phyloP scores from a whole-genome alignment of 768 basidiomycete species.

The Glaciozyma martinii region DNA sequence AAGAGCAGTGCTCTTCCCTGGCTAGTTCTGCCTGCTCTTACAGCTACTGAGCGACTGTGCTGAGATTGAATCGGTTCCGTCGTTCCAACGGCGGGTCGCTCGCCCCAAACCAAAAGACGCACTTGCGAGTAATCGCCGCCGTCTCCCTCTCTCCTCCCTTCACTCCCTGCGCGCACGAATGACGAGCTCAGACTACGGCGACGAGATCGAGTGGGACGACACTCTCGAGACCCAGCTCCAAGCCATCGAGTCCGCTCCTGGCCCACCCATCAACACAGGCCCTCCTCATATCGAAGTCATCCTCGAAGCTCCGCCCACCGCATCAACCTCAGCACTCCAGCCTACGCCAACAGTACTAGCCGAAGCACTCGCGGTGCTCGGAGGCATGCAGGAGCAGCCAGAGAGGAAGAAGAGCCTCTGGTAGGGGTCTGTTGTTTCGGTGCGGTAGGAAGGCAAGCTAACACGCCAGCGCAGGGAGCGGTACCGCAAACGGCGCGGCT shows the following conservation, averaged over 20 bases:
- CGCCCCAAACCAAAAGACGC: too few species aligned
- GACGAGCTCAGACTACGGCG: slow-evolving; percentile 14
- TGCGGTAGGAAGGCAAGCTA: neutral
- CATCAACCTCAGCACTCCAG: neutral
- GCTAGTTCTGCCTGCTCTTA: too few species aligned
- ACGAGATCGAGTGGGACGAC: slow-evolving; percentile 16
- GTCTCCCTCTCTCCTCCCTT: too few species aligned
- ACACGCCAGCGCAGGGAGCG: slow-evolving; percentile 6
- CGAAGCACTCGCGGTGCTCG: too few species aligned
- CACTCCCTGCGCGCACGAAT: too few species aligned
- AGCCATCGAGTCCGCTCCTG: neutral
- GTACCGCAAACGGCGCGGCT: slow-evolving; percentile 6
- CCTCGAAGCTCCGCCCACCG: neutral
- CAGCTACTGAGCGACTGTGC: too few species aligned
- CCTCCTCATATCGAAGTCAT: neutral
- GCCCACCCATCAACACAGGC: neutral
- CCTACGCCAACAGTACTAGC: neutral
- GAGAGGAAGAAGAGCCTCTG: slow-evolving; percentile 8
- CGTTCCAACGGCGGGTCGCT: too few species aligned
- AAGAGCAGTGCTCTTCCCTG: too few species aligned
- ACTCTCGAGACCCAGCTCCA: neutral
- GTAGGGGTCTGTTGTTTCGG: neutral
- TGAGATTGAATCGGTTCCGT: too few species aligned
- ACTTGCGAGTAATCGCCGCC: too few species aligned
- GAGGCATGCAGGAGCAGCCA: neutral